phyloP scores from a whole-genome alignment of 768 basidiomycete species.

The Xerocomus brunneocitrinus region DNA sequence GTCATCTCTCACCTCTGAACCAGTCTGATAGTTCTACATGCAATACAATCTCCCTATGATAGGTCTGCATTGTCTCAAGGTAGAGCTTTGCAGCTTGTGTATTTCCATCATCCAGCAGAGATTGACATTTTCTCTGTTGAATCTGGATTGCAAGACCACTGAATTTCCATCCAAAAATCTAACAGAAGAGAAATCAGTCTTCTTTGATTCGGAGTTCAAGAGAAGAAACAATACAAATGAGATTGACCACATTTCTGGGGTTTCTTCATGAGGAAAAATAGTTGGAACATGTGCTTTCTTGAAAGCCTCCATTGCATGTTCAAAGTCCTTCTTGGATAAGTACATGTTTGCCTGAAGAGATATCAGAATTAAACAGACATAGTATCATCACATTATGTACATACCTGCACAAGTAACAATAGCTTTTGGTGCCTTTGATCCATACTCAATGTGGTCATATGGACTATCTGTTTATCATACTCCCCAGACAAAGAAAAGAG shows the following conservation, averaged over 20 bases:
- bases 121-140: constrained; percentile 13
- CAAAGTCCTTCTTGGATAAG: constrained; percentile 2
- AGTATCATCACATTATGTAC: not conserved
- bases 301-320: constrained; percentile 7
- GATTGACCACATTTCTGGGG: constrained; percentile 11
- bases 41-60: constrained; percentile 9
- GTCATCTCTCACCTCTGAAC: constrained; percentile 3
- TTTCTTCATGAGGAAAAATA: constrained; percentile 12
- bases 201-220: not conserved
- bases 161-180: constrained; percentile 23
- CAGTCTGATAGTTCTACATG: constrained; percentile 15
- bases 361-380: not conserved
- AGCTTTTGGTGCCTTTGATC: constrained; percentile 1
- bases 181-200: not conserved
- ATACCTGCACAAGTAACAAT: constrained; percentile 13
- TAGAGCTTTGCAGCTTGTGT: constrained; percentile 8
- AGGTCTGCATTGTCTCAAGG: constrained; percentile 1
- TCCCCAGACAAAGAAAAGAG: constrained; percentile 11
- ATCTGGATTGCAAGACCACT: constrained; percentile 13
- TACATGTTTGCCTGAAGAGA: constrained; percentile 14
- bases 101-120: not conserved
- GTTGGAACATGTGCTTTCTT: constrained; percentile 4
- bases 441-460: not conserved
- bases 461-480: not conserved
- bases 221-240: constrained; percentile 10